Evolutionary conservation across 2,329 filamentous ascomycete species (phyloP).

Genomic region (Harringtonia lauricola): DNA sequence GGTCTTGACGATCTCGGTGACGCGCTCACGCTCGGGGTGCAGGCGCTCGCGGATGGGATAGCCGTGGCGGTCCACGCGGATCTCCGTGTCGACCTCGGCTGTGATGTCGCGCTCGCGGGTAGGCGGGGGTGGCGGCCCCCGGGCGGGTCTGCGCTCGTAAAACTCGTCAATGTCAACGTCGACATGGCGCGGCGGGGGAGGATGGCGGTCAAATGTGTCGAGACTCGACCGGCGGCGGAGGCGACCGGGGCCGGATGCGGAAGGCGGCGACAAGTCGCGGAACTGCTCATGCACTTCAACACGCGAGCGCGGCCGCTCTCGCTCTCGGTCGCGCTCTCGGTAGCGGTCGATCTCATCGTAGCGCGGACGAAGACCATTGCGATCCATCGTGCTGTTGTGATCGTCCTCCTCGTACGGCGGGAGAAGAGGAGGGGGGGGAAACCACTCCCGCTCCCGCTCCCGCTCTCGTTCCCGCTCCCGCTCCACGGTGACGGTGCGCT

Average conservation of each 20-base stretch:
- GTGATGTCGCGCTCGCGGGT: conserved; percentile 2
- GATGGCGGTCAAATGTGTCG: conserved; percentile 78
- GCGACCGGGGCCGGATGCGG: conserved; percentile 48
- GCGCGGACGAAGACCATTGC: background rate
- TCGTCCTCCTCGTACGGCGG: too few relatives aligned
- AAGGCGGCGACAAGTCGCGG: conserved; percentile 17
- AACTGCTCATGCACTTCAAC: background rate
- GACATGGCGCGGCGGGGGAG: conserved; percentile 19
- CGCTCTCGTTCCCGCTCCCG: background rate
- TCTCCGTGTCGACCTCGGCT: conserved; percentile 1
- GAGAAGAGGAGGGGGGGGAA: too few relatives aligned
- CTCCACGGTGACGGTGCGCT: background rate
- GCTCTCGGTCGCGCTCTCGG: conserved; percentile 30
- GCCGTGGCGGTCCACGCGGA: conserved; percentile 37
- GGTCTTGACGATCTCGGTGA: conserved; percentile 46
- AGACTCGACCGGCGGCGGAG: conserved; percentile 78
- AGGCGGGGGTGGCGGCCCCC: conserved; percentile 33
- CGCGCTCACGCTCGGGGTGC: conserved; percentile 39
- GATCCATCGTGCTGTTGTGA: too few relatives aligned
- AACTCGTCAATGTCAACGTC: conserved; percentile 18
- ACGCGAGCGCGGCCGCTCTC: too few relatives aligned
- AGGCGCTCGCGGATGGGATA: background rate
- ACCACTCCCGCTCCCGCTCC: background rate
- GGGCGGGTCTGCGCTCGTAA: conserved; percentile 26
- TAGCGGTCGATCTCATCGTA: conserved; percentile 9